phyloP scores from a whole-genome alignment of 2,329 filamentous ascomycete species.

The Cladosporium velox region DNA sequence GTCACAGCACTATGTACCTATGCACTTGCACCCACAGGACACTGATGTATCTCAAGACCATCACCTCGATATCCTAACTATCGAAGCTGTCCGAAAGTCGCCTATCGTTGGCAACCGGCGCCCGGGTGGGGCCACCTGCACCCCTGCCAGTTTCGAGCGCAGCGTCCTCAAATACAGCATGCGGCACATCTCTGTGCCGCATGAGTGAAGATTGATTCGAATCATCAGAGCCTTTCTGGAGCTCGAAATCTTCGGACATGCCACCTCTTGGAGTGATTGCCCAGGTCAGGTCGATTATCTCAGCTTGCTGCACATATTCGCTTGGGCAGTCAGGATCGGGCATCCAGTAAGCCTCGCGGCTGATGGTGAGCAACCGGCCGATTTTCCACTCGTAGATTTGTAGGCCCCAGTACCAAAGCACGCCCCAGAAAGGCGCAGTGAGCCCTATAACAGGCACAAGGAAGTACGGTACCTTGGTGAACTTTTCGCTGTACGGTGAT shows the following conservation, averaged over 20 bases:
- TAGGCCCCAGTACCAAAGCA: conserved; percentile 28
- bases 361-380: conserved; percentile 26
- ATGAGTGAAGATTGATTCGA: neutral
- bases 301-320: conserved; percentile 29
- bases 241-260: conserved; percentile 23
- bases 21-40: neutral
- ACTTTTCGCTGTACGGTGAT: conserved; percentile 23
- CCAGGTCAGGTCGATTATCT: conserved; percentile 30
- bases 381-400: conserved; percentile 24
- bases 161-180: neutral
- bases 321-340: conserved; percentile 24
- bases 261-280: conserved; percentile 22
- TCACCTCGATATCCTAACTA: neutral
- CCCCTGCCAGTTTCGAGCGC: neutral
- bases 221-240: neutral
- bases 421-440: conserved; percentile 27
- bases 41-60: neutral
- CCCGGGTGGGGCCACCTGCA: neutral
- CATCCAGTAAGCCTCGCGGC: conserved; percentile 26
- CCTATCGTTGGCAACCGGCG: neutral
- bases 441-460: conserved; percentile 30
- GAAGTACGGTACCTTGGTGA: conserved; percentile 28
- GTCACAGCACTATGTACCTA: neutral
- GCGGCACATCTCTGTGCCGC: neutral
- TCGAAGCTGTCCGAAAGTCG: neutral